Conservation (phyloP, 495 filamentous ascomycete genomes). For the Aspergillus cristatus region DNA sequence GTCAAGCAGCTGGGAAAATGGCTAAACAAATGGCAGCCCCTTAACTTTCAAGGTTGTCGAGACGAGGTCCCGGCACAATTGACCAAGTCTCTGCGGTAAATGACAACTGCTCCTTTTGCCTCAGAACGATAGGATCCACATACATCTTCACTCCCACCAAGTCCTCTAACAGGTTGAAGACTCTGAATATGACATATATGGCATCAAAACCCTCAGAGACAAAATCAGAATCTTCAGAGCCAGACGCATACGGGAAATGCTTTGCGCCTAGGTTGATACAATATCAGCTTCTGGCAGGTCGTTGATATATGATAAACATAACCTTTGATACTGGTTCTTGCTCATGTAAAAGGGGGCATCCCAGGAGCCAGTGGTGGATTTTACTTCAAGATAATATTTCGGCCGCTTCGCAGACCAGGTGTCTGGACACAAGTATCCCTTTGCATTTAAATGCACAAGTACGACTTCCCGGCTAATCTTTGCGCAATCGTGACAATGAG, state of each 20-base stretch:
- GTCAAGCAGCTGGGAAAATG: too few relatives aligned
- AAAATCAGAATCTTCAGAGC: neutral
- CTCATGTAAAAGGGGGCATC: constrained; percentile 34
- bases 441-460: too few relatives aligned
- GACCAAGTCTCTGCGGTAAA: constrained; percentile 23
- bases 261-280: constrained; percentile 13
- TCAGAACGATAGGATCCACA: constrained; percentile 23
- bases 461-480: constrained; percentile 16
- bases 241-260: neutral
- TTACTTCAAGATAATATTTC: constrained; percentile 40
- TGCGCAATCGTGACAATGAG: too few relatives aligned
- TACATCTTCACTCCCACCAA: constrained; percentile 26
- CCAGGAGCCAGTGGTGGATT: constrained; percentile 30
- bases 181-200: constrained; percentile 35
- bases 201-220: constrained; percentile 1
- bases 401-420: constrained; percentile 14
- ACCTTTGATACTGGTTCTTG: constrained; percentile 26
- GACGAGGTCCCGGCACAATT: constrained; percentile 12
- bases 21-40: too few relatives aligned
- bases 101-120: constrained; percentile 9
- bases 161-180: constrained; percentile 24
- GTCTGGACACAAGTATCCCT: too few relatives aligned
- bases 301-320: constrained; percentile 15
- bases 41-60: too few relatives aligned
- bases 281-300: constrained; percentile 1